Evolutionary conservation across 164 flowering plant species (phyloP), one percentile per base, ranked within the genome.

Genomic region (Saururus chinensis): DNA sequence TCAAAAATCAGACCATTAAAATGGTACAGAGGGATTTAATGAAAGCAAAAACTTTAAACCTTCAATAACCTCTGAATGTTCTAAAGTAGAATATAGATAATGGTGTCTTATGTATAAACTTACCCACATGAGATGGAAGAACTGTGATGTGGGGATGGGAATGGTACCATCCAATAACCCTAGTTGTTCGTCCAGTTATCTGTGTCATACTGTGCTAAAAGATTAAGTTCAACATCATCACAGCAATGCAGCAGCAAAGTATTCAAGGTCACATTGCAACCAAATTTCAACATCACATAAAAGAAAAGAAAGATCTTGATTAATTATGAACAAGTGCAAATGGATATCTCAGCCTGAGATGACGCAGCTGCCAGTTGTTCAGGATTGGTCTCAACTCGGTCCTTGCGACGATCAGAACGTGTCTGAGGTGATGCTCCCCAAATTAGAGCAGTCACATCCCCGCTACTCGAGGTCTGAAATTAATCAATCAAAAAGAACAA

Each of bases 81-180:
- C 1, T 12, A 45, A 45, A 17, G 49, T 12, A 45, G 14, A 9
- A 12, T 41, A 9, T 45, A 30, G 37, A 6, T 30, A 30, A 37
- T 17, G 19, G 21, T 16, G 53, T 40, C 35, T 12, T 20, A 40
- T 19, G 52, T 52, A n/a, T 37, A 10, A 45, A 57, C 97, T 71
- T 74, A 86, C 99, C 97, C 61, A 91, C 96, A 81, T 91, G 96
- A 21, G 99, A 95, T 53, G 98, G 98, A 63, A 91, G 86, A 64
- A 95, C 96, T 20, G 99, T 95, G 64, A 95, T 95, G 69, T 91
- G 96, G 42, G 99, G 99, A 73, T 91, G 97, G 25, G 98, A 95
- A 77, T 91, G 98, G 75, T 95, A 95, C 98, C 99, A 95, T 21
- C 99, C 99, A 74, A 95, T 95, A 59, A 95, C 96, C 69, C 99